These are phyloP conservation scores for Paraleonurus japonicus DNA, from an alignment of 257 asterid genomes.

Conservation along the genomic window DNA sequence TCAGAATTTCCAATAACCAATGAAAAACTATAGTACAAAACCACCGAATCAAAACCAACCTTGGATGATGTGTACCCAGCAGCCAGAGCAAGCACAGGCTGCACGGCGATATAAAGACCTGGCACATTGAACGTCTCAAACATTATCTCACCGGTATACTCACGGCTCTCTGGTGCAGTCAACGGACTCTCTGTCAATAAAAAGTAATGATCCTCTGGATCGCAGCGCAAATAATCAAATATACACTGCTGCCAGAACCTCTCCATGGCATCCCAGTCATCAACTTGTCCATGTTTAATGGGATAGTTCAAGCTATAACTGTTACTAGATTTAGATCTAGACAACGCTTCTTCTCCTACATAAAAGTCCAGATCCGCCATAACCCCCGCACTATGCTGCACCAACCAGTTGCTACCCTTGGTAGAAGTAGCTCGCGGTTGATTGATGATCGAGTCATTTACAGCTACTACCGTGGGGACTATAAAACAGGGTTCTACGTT, in stretches of 20 bases:
- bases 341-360: conserved; percentile 82
- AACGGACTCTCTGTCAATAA: conserved; percentile 87
- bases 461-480: conserved; percentile 80
- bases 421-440: conserved; percentile 58
- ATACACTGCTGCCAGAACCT: conserved; percentile 97
- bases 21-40: not conserved
- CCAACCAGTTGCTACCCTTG: conserved; percentile 71
- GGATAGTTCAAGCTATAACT: conserved; percentile 71
- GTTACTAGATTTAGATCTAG: conserved; percentile 70
- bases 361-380: conserved; percentile 95
- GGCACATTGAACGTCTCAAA: conserved; percentile 94
- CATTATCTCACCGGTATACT: conserved; percentile 94
- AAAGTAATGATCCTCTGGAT: conserved; percentile 97
- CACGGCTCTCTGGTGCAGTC: conserved; percentile 96
- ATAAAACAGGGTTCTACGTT: conserved; percentile 91
- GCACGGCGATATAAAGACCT: conserved; percentile 91
- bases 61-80: conserved; percentile 95
- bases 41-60: conserved; percentile 45
- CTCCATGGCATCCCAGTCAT: conserved; percentile 96
- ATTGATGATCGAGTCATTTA: conserved; percentile 72
- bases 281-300: conserved; percentile 86
- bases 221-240: conserved; percentile 82
- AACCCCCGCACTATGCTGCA: conserved; percentile 93
- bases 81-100: conserved; percentile 97
- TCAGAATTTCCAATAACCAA: conserved; percentile 11